Percentiles rank a stretch among this genome's conserved stretches.
phyloP scores from a whole-genome alignment of 805 yeast genomes.

The Candida chauliodis region DNA sequence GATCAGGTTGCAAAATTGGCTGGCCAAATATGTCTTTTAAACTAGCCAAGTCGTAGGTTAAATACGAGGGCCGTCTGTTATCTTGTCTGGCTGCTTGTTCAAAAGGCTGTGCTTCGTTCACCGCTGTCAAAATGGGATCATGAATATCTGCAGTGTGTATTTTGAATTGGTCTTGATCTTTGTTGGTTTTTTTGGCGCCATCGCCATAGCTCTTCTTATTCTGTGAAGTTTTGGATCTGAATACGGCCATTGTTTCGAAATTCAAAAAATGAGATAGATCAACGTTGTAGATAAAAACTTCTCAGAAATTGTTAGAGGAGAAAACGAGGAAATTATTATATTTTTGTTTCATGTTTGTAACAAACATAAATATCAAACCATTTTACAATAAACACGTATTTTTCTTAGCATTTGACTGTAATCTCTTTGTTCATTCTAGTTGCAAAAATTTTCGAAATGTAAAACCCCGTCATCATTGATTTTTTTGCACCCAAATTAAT shows the following conservation, averaged over 20 bases:
- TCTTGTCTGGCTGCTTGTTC: conserved; percentile 48
- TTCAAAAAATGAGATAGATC: background rate
- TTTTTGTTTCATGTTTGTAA: too few species aligned
- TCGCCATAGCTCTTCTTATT: conserved; percentile 4
- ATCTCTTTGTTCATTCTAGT: too few species aligned
- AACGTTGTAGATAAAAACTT: too few species aligned
- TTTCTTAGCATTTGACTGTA: too few species aligned
- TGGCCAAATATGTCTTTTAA: conserved; percentile 83
- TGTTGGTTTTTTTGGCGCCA: conserved; percentile 16
- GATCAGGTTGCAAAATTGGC: conserved; percentile 73
- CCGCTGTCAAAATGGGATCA: conserved; percentile 91
- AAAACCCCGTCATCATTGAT: too few species aligned
- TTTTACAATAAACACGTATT: too few species aligned
- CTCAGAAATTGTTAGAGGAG: too few species aligned
- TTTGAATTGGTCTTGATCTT: conserved; percentile 44
- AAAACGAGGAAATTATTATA: too few species aligned
- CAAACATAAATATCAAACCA: too few species aligned
- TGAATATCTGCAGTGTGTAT: conserved; percentile 61
- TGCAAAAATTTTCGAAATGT: too few species aligned
- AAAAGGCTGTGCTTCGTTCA: conserved; percentile 94
- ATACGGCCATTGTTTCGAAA: conserved; percentile 23
- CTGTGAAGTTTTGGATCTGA: conserved; percentile 33
- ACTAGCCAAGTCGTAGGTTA: conserved; percentile 49
- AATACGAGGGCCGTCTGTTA: conserved; percentile 39
- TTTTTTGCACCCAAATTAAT: too few species aligned